Evolutionary conservation across 139 green algal species (phyloP).

Genomic region (Volvox reticuliferus): DNA sequence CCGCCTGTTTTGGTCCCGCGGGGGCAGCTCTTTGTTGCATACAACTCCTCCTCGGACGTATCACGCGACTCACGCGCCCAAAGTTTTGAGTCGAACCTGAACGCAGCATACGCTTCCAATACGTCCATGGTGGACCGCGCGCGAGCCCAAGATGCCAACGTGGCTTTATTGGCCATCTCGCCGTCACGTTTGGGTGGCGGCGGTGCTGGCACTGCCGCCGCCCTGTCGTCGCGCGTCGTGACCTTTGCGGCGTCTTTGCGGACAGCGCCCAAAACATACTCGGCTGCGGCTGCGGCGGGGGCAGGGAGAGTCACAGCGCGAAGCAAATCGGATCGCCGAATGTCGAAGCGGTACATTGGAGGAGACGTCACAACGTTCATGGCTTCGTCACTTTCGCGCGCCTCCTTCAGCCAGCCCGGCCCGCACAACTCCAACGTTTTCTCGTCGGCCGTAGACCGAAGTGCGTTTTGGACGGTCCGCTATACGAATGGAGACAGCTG

Average conservation of each 20-base stretch:
- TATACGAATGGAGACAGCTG: background rate
- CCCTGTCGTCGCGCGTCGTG: background rate
- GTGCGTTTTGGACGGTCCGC: background rate
- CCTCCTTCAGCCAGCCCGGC: background rate
- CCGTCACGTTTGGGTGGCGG: background rate
- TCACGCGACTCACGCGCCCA: background rate
- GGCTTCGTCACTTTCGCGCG: background rate
- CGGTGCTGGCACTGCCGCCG: background rate
- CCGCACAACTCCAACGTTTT: background rate
- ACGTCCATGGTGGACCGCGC: background rate
- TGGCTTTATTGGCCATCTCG: background rate
- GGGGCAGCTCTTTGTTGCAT: background rate
- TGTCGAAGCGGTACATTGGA: background rate
- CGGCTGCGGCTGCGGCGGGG: background rate
- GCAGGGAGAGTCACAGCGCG: background rate
- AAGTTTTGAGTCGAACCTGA: conserved; percentile 1
- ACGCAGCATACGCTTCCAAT: background rate
- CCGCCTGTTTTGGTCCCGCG: background rate
- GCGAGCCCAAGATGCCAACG: background rate
- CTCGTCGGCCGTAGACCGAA: background rate
- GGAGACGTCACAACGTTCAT: background rate
- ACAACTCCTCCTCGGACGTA: background rate
- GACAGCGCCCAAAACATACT: background rate
- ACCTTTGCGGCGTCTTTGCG: conserved; percentile 10
- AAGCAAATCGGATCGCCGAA: background rate